These are phyloP conservation scores for Rosellinia necatrix DNA, from an alignment of 2,329 filamentous ascomycete genomes.

Conservation along the genomic window DNA sequence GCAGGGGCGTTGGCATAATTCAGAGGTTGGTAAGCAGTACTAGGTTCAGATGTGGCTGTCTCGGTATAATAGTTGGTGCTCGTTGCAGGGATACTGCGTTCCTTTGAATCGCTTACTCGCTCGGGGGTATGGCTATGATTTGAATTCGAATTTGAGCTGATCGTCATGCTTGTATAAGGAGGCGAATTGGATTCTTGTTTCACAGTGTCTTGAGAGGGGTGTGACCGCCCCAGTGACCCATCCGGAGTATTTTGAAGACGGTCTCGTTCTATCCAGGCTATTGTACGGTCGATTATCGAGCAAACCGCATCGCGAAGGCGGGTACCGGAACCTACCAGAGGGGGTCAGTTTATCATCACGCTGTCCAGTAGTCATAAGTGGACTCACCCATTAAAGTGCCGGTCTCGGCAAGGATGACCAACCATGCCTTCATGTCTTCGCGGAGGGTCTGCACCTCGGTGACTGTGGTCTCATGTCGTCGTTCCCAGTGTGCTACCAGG, in stretches of 20 bases:
- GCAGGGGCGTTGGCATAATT: constrained; percentile 34
- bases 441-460: constrained; percentile 64
- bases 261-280: constrained; percentile 57
- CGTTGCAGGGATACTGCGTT: constrained; percentile 31
- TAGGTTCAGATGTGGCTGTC: constrained; percentile 31
- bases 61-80: constrained; percentile 38
- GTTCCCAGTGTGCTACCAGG: constrained; percentile 71
- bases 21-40: constrained; percentile 35
- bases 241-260: constrained; percentile 45
- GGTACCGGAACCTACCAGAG: constrained; percentile 49
- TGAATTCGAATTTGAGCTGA: constrained; percentile 24
- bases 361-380: not conserved
- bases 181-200: constrained; percentile 40
- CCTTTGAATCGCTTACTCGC: constrained; percentile 29
- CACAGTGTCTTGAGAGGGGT: constrained; percentile 37
- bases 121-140: constrained; percentile 32
- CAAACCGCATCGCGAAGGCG: constrained; percentile 51
- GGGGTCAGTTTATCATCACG: constrained; percentile 28
- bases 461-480: constrained; percentile 62
- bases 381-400: constrained; percentile 68
- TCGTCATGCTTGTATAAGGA: constrained; percentile 34
- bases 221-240: constrained; percentile 22
- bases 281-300: constrained; percentile 55
- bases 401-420: constrained; percentile 69
- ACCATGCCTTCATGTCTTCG: constrained; percentile 71